These are phyloP conservation scores for Collybia mongolica DNA, from an alignment of 768 basidiomycete genomes.

Conservation along the genomic window DNA sequence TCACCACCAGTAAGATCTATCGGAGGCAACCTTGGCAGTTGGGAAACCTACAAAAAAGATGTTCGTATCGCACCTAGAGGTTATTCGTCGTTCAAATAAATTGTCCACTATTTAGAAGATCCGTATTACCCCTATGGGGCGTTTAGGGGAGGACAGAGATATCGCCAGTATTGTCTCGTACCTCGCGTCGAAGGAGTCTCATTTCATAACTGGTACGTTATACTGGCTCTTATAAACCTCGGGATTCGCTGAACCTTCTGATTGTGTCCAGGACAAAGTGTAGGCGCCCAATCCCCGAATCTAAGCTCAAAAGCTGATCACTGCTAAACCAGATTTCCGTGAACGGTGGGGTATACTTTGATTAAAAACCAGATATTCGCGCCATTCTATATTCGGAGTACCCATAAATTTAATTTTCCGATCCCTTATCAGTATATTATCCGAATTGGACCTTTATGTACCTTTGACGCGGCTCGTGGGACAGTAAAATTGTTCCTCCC, in stretches of 20 bases:
- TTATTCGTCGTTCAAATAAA: background rate
- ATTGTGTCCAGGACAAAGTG: constrained; percentile 14
- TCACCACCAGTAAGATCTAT: background rate
- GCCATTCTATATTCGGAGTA: no score
- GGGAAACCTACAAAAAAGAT: background rate
- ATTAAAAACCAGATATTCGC: background rate
- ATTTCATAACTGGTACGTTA: constrained; percentile 31
- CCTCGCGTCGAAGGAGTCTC: constrained; percentile 31
- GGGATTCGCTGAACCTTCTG: background rate
- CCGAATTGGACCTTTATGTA: no score
- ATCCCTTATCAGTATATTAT: no score
- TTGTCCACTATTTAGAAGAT: constrained; percentile 1
- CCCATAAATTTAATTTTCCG: no score
- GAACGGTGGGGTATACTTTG: background rate
- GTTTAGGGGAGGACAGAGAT: constrained; percentile 25
- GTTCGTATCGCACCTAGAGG: background rate
- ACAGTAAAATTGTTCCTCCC: no score
- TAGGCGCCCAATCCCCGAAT: constrained; percentile 1
- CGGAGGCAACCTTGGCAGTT: constrained; percentile 2
- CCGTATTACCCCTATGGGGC: constrained; percentile 6
- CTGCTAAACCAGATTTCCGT: background rate
- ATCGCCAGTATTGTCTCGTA: constrained; percentile 37
- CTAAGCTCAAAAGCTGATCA: background rate
- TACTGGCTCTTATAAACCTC: background rate
- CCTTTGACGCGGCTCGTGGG: no score